Evolutionary conservation across 768 basidiomycete genomes (phyloP).

Genomic region (Auriscalpium vulgare): DNA sequence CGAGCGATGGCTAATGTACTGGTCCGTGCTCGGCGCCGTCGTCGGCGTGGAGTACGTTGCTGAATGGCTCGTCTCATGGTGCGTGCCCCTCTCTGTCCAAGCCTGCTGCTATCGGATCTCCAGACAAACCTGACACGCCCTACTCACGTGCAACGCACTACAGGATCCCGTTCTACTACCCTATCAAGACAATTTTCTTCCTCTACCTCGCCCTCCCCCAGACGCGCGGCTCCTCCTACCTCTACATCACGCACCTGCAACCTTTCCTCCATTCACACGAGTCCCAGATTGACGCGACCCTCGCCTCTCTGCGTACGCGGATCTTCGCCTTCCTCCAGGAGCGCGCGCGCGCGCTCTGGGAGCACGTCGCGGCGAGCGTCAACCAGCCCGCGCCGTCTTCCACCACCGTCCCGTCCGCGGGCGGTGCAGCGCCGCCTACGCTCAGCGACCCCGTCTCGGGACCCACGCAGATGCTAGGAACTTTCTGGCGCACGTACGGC

Average conservation of each 20-base stretch:
- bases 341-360: conserved; percentile 58
- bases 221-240: conserved; percentile 77
- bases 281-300: conserved; percentile 71
- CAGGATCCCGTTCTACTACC: conserved; percentile 88
- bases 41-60: conserved; percentile 76
- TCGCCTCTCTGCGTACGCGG: conserved; percentile 54
- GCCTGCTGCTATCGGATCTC: conserved; percentile 1
- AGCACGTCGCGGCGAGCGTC: conserved; percentile 42
- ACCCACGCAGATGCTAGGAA: conserved; percentile 55
- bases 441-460: conserved; percentile 50
- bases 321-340: conserved; percentile 60
- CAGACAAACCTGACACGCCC: neutral
- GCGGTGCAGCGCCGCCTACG: conserved; percentile 34
- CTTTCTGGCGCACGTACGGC: conserved; percentile 75
- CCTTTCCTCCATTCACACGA: conserved; percentile 84
- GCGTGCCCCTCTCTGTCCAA: conserved; percentile 20
- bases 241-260: conserved; percentile 73
- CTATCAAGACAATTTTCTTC: conserved; percentile 75
- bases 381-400: conserved; percentile 30
- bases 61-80: conserved; percentile 88
- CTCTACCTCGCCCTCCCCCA: conserved; percentile 89
- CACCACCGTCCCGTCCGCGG: conserved; percentile 15
- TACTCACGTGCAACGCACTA: conserved; percentile 8
- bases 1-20: conserved; percentile 96
- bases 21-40: conserved; percentile 83